Conservation (phyloP, 768 basidiomycete genomes). For the Gymnopilus dilepis region DNA sequence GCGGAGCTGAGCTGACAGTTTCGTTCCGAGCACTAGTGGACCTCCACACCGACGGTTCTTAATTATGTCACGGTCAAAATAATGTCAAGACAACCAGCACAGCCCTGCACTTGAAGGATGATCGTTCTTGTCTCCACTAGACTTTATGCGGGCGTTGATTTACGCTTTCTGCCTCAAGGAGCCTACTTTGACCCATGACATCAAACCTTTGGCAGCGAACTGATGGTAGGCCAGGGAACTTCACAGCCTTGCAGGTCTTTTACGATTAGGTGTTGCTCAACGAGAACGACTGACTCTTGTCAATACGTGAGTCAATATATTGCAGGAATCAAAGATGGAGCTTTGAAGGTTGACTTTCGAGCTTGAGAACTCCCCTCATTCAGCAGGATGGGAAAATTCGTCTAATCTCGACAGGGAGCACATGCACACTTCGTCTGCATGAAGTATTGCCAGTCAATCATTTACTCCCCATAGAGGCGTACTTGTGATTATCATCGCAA, state of each 20-base stretch:
- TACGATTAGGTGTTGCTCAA: background rate
- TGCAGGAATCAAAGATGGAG: background rate
- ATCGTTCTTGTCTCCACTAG: constrained; percentile 17
- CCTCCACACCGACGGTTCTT: constrained; percentile 15
- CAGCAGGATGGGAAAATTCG: constrained; percentile 13
- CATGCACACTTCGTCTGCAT: constrained; percentile 9
- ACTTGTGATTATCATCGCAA: constrained; percentile 15
- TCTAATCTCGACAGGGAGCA: constrained; percentile 12
- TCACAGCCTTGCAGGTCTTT: constrained; percentile 11
- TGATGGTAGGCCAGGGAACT: constrained; percentile 31
- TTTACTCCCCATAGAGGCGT: background rate
- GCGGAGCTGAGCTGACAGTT: constrained; percentile 10
- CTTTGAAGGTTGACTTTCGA: background rate
- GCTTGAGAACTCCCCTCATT: background rate
- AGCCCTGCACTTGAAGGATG: constrained; percentile 21
- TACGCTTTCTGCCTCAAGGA: constrained; percentile 28
- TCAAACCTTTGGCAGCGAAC: constrained; percentile 23
- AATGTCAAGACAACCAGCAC: constrained; percentile 26
- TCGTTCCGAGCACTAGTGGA: constrained; percentile 9
- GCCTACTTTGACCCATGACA: constrained; percentile 17
- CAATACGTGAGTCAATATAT: constrained; percentile 1
- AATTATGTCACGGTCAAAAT: constrained; percentile 8
- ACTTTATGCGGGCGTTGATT: constrained; percentile 24
- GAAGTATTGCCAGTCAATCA: background rate
- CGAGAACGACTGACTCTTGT: background rate